Conservation (phyloP, 305 asterid genomes). For the Fraxinus albicans region DNA sequence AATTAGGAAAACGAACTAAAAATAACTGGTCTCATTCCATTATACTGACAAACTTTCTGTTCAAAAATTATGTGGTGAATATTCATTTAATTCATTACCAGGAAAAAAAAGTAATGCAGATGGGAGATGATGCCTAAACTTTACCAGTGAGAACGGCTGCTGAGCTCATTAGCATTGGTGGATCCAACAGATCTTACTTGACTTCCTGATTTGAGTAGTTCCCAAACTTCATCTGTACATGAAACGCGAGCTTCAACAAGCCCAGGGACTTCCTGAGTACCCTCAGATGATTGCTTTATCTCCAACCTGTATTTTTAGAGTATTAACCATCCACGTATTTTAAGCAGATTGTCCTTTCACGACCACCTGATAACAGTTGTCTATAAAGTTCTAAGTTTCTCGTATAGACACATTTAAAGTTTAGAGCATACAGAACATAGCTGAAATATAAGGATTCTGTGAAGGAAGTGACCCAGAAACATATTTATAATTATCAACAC, state of each 20-base stretch:
- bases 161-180: constrained; percentile 87
- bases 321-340: constrained; percentile 2
- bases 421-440: not conserved
- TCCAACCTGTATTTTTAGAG: constrained; percentile 64
- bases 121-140: not conserved
- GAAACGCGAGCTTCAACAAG: constrained; percentile 77
- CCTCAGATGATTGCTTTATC: constrained; percentile 96
- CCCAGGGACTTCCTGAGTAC: constrained; percentile 98
- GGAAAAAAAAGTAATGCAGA: not conserved
- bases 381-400: not conserved
- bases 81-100: not conserved
- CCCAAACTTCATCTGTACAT: constrained; percentile 84
- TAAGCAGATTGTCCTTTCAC: not conserved
- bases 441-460: not conserved
- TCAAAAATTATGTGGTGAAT: not conserved
- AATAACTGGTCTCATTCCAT: not conserved
- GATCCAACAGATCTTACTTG: constrained; percentile 96
- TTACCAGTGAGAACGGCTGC: constrained; percentile 98
- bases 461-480: not conserved
- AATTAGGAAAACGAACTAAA: not conserved
- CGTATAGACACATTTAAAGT: not conserved
- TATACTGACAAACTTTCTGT: not conserved
- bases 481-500: not conserved
- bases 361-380: not conserved
- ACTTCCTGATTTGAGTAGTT: constrained; percentile 69